These are phyloP conservation scores for Neurospora pannonica DNA, from an alignment of 495 filamentous ascomycete species.

Conservation along the genomic window DNA sequence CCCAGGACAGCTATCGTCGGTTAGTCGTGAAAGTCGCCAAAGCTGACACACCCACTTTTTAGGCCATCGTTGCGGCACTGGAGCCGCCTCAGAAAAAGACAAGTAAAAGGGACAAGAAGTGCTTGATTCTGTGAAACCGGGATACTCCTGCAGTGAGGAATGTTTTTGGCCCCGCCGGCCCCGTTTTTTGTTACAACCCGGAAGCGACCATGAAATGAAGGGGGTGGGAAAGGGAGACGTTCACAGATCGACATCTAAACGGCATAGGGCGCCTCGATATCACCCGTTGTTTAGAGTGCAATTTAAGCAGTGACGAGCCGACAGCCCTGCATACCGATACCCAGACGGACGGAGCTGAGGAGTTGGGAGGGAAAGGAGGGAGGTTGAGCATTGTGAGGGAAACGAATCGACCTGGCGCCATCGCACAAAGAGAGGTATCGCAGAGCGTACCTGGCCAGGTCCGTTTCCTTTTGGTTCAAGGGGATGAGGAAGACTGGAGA, in stretches of 20 bases:
- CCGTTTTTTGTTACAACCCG: not conserved
- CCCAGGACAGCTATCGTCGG: not conserved
- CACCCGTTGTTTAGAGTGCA: conserved; percentile 25
- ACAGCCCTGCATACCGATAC: not conserved
- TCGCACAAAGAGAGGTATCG: not conserved
- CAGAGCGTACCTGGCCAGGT: not conserved
- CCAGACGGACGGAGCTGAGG: conserved; percentile 4
- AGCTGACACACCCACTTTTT: conserved; percentile 1
- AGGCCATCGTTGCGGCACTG: conserved; percentile 86
- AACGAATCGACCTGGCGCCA: not conserved
- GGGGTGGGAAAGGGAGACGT: conserved; percentile 1
- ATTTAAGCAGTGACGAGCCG: conserved; percentile 24
- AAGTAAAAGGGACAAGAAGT: conserved; percentile 42
- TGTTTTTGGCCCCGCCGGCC: not conserved
- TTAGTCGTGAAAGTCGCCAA: not conserved
- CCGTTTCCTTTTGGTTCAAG: conserved; percentile 4
- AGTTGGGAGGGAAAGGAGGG: not conserved
- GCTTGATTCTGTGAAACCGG: conserved; percentile 39
- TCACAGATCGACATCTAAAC: conserved; percentile 7
- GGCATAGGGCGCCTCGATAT: not conserved
- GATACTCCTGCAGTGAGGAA: conserved; percentile 4
- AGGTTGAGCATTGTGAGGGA: conserved; percentile 9
- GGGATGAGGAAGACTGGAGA: not conserved
- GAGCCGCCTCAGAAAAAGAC: conserved; percentile 68
- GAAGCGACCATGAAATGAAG: not conserved